Evolutionary conservation across 345 rosid genomes (phyloP), one percentile per base, ranked within the genome.

Genomic region (Draba incana): DNA sequence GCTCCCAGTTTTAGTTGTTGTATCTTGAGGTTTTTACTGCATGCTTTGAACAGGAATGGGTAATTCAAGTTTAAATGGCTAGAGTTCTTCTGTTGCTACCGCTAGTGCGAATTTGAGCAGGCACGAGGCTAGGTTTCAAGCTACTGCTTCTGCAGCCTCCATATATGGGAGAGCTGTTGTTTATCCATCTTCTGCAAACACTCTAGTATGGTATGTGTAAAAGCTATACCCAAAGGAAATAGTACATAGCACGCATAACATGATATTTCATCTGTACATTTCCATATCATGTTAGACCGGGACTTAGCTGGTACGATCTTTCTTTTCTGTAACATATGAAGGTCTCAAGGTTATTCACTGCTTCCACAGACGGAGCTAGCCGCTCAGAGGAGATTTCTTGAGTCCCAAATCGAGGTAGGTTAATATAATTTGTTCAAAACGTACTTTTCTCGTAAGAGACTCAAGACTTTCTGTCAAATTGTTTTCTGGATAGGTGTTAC

Each of bases 91-190:
- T 52, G 30, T 66, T 56, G 76, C 67, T 66, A 75, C 63, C 57
- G 64, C 23, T 31, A 73, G 70, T 66, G 80, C 70, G 69, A 75
- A 75, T 76, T 66, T 84, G 73, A 83, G 83, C 68, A 68, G 64
- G 68, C 96, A 87, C 76, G 85, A 88, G 76, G 88, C 83, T 64
- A 87, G 97, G 79, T 75, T 88, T 35, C 96, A 72, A 84, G 98
- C 96, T 70, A 91, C 96, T 42, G 87, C 86, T 0, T 79, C 89
- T 10, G 97, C 98, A 6, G 96, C 97, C 10, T 72, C 98, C 30
- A 52, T 87, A 72, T 90, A 90, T 71, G 96, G 84, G 68, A 93
- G 80, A 75, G 88, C 96, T 28, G 69, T 80, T 68, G 89, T 87
- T 57, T 90, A 93, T 82, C 97, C 98, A 70, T 83, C 89, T 70